phyloP scores from a whole-genome alignment of 179 eudicot genomes.

The Beta lomatogona region DNA sequence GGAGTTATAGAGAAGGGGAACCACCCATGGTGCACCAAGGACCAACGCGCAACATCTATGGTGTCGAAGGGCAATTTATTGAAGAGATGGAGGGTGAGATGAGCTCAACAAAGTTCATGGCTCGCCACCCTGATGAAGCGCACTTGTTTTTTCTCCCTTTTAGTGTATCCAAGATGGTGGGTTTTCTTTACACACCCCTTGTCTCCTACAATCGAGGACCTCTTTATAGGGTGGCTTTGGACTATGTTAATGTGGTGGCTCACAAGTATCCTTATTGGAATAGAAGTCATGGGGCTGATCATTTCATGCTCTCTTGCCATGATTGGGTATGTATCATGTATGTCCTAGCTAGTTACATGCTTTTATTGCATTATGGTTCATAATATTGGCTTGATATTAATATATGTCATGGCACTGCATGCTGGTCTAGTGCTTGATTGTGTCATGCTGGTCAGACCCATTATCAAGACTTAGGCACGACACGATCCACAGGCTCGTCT shows the following conservation, averaged over 20 bases:
- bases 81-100: constrained; percentile 38
- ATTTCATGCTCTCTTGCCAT: constrained; percentile 63
- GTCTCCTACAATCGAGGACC: constrained; percentile 37
- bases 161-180: constrained; percentile 39
- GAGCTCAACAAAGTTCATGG: constrained; percentile 27
- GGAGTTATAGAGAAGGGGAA: constrained; percentile 51
- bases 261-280: constrained; percentile 49
- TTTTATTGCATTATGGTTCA: neutral
- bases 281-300: constrained; percentile 47
- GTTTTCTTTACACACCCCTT: constrained; percentile 24
- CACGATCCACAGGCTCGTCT: too few relatives aligned
- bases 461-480: too few relatives aligned
- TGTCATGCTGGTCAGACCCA: too few relatives aligned
- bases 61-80: constrained; percentile 51
- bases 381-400: too few relatives aligned
- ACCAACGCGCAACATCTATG: constrained; percentile 41
- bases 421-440: too few relatives aligned
- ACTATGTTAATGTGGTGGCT: constrained; percentile 42
- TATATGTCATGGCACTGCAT: too few relatives aligned
- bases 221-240: constrained; percentile 34
- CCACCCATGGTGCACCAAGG: constrained; percentile 44
- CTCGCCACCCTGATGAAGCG: constrained; percentile 44
- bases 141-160: constrained; percentile 47
- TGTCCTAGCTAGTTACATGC: neutral
- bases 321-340: constrained; percentile 43